A percentile compares a stretch with the other conserved stretches of the same genome.
Conservation (phyloP, 148 eudicot species). For the Simmondsia chinensis region DNA sequence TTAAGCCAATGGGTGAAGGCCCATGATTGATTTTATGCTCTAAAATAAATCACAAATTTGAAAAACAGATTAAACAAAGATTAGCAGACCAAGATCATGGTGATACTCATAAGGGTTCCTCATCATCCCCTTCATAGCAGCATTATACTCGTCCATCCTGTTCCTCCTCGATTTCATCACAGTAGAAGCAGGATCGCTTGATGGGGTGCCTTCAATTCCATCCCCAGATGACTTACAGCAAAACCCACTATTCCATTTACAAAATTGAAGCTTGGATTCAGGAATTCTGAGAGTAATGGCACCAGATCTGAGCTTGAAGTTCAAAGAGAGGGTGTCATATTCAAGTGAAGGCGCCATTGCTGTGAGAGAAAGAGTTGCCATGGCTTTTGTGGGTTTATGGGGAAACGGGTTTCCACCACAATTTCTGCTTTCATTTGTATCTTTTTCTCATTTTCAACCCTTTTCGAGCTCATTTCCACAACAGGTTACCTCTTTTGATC, state of each 20-base stretch:
- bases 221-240: conserved; percentile 35
- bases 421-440: too few relatives aligned
- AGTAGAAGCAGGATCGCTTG: conserved; percentile 11
- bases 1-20: too few relatives aligned
- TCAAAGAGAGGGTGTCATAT: conserved; percentile 12
- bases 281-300: conserved; percentile 5
- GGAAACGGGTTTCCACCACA: too few relatives aligned
- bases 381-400: too few relatives aligned
- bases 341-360: conserved; percentile 11
- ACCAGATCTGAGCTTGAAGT: conserved; percentile 1
- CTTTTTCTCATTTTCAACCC: too few relatives aligned
- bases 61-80: conserved; percentile 1
- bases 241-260: conserved; percentile 11
- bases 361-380: conserved; percentile 23
- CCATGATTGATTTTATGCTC: neutral
- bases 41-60: neutral
- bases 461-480: too few relatives aligned
- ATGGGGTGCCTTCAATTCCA: conserved; percentile 25
- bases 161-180: conserved; percentile 12
- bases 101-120: conserved; percentile 94
- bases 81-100: conserved; percentile 88
- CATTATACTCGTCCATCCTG: conserved; percentile 73
- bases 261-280: conserved; percentile 6
- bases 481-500: too few relatives aligned
- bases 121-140: conserved; percentile 84